phyloP scores from a whole-genome alignment of 805 yeast species.

The Wickerhamomyces rabaulensis region DNA sequence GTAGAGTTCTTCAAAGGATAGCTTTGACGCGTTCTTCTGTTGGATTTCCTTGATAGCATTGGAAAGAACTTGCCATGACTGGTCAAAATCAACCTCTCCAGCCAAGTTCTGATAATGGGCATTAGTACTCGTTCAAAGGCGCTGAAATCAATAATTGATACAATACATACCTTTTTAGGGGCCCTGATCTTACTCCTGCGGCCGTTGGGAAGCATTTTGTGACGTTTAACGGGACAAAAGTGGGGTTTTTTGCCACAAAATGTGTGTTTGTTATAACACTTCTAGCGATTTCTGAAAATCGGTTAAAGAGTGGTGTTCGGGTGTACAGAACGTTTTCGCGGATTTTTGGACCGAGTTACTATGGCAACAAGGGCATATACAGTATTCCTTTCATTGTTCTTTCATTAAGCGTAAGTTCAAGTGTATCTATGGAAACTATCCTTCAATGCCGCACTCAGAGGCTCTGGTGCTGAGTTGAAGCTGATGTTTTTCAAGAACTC shows the following conservation, averaged over 20 bases:
- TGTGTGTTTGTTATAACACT: neutral
- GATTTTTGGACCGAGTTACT: neutral
- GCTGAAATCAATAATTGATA: neutral
- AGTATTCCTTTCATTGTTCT: too few relatives aligned
- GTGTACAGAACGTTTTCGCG: neutral
- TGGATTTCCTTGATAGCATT: conserved; percentile 71
- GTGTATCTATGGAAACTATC: neutral
- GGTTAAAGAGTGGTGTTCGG: neutral
- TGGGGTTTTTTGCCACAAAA: neutral
- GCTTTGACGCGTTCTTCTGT: conserved; percentile 60
- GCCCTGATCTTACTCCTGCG: conserved; percentile 57
- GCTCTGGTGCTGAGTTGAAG: neutral
- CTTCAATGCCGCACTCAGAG: neutral
- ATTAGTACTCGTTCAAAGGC: neutral
- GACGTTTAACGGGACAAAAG: neutral
- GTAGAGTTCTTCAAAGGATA: conserved; percentile 81
- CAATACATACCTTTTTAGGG: conserved; percentile 41
- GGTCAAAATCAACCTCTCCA: conserved; percentile 49
- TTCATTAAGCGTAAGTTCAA: neutral
- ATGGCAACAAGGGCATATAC: neutral
- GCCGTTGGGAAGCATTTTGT: conserved; percentile 22
- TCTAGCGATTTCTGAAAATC: neutral
- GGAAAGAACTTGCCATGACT: conserved; percentile 60
- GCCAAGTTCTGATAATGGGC: conserved; percentile 22
- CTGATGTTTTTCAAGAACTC: neutral